A percentile compares a stretch with the other conserved stretches of the same genome.
Conservation (phyloP, 2,329 filamentous ascomycete species). For the Camptophora hylomeconis region DNA sequence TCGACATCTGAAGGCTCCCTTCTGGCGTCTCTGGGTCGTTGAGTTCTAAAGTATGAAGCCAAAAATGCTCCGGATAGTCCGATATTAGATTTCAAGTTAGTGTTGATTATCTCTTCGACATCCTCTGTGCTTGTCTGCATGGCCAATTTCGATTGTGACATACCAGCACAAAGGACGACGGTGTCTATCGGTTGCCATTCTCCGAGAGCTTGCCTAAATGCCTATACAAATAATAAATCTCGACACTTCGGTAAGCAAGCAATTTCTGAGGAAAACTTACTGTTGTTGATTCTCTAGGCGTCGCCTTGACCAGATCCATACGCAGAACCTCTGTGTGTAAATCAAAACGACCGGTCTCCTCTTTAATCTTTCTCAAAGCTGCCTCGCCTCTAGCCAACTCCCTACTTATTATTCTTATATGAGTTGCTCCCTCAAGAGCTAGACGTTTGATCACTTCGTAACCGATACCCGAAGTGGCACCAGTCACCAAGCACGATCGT, state of each 20-base stretch:
- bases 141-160: constrained; percentile 54
- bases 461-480: constrained; percentile 59
- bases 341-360: constrained; percentile 1
- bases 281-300: no score
- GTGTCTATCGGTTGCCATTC: constrained; percentile 37
- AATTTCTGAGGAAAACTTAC: no score
- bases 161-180: constrained; percentile 69
- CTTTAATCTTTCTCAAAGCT: constrained; percentile 16
- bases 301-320: no score
- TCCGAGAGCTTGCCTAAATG: no score
- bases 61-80: constrained; percentile 26
- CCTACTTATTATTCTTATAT: constrained; percentile 48
- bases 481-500: constrained; percentile 21
- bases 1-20: not conserved
- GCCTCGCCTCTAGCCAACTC: constrained; percentile 32
- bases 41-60: constrained; percentile 11
- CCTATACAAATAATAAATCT: no score
- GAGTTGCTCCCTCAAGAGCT: constrained; percentile 45
- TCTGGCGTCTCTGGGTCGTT: not conserved
- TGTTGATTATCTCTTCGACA: constrained; percentile 48
- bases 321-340: no score
- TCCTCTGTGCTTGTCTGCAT: constrained; percentile 37
- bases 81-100: constrained; percentile 48
- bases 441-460: constrained; percentile 54
- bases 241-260: no score